These are phyloP conservation scores for Trypanosoma boissoni DNA, from an alignment of 208 protist species.

Conservation along the genomic window DNA sequence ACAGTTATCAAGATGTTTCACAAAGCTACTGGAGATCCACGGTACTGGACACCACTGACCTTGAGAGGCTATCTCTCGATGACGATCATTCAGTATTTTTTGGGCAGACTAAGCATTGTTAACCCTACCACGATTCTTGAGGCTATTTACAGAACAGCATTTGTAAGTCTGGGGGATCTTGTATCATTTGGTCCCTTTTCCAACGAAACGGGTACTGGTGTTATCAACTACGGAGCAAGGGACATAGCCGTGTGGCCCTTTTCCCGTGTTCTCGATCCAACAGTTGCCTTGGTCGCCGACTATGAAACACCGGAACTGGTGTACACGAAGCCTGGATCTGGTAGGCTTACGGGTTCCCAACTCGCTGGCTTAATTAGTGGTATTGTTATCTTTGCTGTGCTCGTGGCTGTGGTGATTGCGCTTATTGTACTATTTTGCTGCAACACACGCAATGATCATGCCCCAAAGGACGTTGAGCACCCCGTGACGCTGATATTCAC, in stretches of 20 bases:
- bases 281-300: conserved; percentile 1
- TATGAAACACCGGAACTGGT: conserved; percentile 33
- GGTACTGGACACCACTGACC: conserved; percentile 6
- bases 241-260: conserved; percentile 30
- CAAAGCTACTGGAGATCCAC: not conserved
- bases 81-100: conserved; percentile 6
- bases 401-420: conserved; percentile 2
- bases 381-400: conserved; percentile 4
- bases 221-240: conserved; percentile 49
- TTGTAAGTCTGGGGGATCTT: conserved; percentile 24
- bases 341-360: conserved; percentile 13
- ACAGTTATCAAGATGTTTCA: conserved; percentile 20
- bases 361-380: conserved; percentile 32
- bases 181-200: conserved; percentile 26
- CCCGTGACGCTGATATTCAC: conserved; percentile 73
- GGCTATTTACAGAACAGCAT: conserved; percentile 21
- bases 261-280: conserved; percentile 27
- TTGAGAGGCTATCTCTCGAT: conserved; percentile 15
- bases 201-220: not conserved
- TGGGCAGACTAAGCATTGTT: conserved; percentile 15
- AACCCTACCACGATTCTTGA: conserved; percentile 20
- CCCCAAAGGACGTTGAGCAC: conserved; percentile 36
- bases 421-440: conserved; percentile 15
- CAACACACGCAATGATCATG: conserved; percentile 49
- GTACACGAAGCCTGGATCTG: conserved; percentile 16